Percentiles rank a stretch among this genome's conserved stretches.
phyloP scores from a whole-genome alignment of 805 yeast species.

The Cyberlindnera meyerae region DNA sequence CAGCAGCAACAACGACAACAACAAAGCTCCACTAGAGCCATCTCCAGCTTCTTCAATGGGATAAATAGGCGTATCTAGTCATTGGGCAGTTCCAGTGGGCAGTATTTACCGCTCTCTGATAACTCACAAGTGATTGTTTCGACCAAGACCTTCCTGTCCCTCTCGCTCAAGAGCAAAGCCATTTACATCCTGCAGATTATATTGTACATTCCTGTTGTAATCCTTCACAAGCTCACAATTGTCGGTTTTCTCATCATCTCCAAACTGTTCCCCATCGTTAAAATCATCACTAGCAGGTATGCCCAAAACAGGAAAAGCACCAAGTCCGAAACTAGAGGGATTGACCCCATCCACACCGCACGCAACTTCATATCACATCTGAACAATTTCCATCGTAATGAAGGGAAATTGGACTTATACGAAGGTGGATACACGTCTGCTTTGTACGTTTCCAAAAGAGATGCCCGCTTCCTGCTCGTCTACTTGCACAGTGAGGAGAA shows the following conservation, averaged over 20 bases:
- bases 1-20: background rate
- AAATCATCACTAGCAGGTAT: constrained; percentile 31
- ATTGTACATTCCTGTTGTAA: constrained; percentile 30
- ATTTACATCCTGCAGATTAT: constrained; percentile 27
- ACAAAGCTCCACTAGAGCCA: constrained; percentile 12
- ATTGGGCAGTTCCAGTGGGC: constrained; percentile 18
- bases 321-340: constrained; percentile 30
- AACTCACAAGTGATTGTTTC: constrained; percentile 8
- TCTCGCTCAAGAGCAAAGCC: constrained; percentile 24
- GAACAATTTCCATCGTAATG: constrained; percentile 38
- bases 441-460: constrained; percentile 59
- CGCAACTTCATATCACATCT: constrained; percentile 46
- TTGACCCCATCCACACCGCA: constrained; percentile 51
- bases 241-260: constrained; percentile 25
- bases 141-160: constrained; percentile 9
- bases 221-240: constrained; percentile 27
- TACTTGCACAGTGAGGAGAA: constrained; percentile 70
- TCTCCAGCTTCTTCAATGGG: constrained; percentile 20
- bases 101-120: constrained; percentile 27
- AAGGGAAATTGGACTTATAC: constrained; percentile 34
- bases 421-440: constrained; percentile 82
- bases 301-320: constrained; percentile 35
- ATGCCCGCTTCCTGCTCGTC: constrained; percentile 68
- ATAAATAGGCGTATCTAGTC: constrained; percentile 25
- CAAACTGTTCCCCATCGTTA: constrained; percentile 33